These are phyloP conservation scores for Bacidia rubella DNA, from an alignment of 495 filamentous ascomycete genomes.

Conservation along the genomic window DNA sequence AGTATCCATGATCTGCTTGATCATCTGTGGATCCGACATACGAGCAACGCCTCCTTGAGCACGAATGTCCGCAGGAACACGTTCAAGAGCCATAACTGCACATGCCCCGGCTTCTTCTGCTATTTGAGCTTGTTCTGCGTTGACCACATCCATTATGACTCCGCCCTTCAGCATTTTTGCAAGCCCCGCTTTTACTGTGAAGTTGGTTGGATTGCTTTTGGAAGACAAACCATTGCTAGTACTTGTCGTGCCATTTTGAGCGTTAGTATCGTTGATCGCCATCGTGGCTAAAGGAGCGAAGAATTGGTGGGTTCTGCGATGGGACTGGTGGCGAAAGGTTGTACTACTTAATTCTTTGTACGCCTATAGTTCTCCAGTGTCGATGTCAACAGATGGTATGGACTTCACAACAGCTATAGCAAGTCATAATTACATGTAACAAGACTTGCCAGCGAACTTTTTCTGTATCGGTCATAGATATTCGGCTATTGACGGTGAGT, in stretches of 20 bases:
- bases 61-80: conserved; percentile 94
- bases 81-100: conserved; percentile 97
- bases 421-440: too few species aligned
- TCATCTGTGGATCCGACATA: conserved; percentile 94
- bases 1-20: conserved; percentile 87
- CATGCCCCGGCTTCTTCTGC: conserved; percentile 92
- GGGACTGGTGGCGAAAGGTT: too few species aligned
- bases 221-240: conserved; percentile 14
- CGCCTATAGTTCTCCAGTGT: too few species aligned
- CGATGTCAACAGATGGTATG: too few species aligned
- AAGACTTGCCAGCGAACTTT: too few species aligned
- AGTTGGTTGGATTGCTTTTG: conserved; percentile 30
- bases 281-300: conserved; percentile 1
- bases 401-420: too few species aligned
- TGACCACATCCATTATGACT: conserved; percentile 98
- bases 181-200: conserved; percentile 81
- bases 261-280: conserved; percentile 10
- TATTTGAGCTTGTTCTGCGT: conserved; percentile 86
- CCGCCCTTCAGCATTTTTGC: conserved; percentile 97
- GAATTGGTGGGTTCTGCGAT: not conserved
- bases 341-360: too few species aligned
- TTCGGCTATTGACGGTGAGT: not conserved
- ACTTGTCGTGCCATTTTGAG: not conserved
- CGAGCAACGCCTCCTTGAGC: conserved; percentile 83
- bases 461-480: not conserved